Conservation (phyloP, 768 basidiomycete species). For the Termitomyces heimii region DNA sequence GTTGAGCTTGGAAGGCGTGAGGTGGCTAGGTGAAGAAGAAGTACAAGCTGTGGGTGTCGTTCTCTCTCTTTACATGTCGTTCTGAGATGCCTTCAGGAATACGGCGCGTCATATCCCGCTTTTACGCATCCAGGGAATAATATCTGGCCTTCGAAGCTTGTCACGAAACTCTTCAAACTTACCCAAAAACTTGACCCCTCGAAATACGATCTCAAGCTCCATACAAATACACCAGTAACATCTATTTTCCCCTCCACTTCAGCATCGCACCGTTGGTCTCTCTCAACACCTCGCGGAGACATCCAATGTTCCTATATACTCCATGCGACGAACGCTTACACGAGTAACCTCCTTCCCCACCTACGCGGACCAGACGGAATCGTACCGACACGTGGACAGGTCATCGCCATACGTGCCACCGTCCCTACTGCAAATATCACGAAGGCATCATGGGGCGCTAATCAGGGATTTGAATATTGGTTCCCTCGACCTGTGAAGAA, state of each 20-base stretch:
- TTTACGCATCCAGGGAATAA: constrained; percentile 52
- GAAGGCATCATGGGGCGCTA: constrained; percentile 40
- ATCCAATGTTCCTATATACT: constrained; percentile 63
- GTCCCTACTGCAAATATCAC: constrained; percentile 34
- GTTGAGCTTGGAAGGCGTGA: constrained; percentile 33
- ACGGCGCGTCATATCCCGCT: constrained; percentile 47
- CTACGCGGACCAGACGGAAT: constrained; percentile 50
- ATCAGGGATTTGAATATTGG: constrained; percentile 70
- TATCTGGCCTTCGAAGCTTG: constrained; percentile 76
- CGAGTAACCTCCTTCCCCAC: constrained; percentile 67
- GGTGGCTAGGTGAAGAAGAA: constrained; percentile 41
- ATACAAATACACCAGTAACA: constrained; percentile 71
- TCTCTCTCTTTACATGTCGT: not conserved
- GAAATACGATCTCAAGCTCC: constrained; percentile 39
- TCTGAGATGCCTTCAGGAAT: constrained; percentile 19
- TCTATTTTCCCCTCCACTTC: constrained; percentile 23
- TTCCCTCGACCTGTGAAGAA: constrained; percentile 56
- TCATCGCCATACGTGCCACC: constrained; percentile 37
- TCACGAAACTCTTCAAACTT: constrained; percentile 54
- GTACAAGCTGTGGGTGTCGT: constrained; percentile 38
- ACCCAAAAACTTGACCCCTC: constrained; percentile 21
- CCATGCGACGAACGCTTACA: constrained; percentile 86
- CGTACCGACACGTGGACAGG: constrained; percentile 70
- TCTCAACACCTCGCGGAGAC: constrained; percentile 60
- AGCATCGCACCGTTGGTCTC: constrained; percentile 35